Evolutionary conservation across 1,139 yeast genomes (phyloP), one percentile per base, ranked within the genome.

Genomic region (Saccharomyces pastorianus): DNA sequence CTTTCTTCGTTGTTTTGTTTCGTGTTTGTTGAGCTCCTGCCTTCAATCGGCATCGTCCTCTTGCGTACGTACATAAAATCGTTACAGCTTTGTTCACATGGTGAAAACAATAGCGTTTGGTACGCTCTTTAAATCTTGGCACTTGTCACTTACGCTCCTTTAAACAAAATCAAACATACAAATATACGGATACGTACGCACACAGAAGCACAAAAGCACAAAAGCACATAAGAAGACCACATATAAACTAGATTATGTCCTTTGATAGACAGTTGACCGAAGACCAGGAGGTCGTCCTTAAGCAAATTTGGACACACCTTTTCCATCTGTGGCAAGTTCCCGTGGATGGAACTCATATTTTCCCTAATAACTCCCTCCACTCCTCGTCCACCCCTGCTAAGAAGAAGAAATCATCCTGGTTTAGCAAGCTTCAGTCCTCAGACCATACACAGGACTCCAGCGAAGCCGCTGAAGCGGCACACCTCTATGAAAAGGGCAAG

Each of bases 231-330:
- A 11, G 20, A 4, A 38, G 6, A 14, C n/a, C n/a, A 38, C 44
- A 11, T 5, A 20, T n/a, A 20, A 20, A 20, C 6, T 20, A 20
- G 13, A 11, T 6, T 7, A 38, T 38, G 44, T 38, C 44, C 25
- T 38, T 20, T 20, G 44, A 38, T 38, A 38, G 13, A 11, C 44
- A 38, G 46, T 14, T 88, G 50, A 78, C 83, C 11, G 71, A 75
- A 1, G 83, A 81, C 44, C 85, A 88, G 70, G 95, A 86, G 63
- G 73, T 77, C 54, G 76, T 76, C 46, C 76, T 89, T 61, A 88
- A 88, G 70, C 91, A 87, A 65, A 76, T 83, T 51, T 86, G 95
- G 93, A 82, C 86, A 46, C 79, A 82, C 58, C 64, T 85, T 49
- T 71, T 88, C 57, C 79, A 78, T 55, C 80, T 76, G 54, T 77